A percentile compares a stretch with the other conserved stretches of the same genome.
Evolutionary conservation across 202 grass and related monocot genomes (phyloP).

Genomic region (Setaria viridis): DNA sequence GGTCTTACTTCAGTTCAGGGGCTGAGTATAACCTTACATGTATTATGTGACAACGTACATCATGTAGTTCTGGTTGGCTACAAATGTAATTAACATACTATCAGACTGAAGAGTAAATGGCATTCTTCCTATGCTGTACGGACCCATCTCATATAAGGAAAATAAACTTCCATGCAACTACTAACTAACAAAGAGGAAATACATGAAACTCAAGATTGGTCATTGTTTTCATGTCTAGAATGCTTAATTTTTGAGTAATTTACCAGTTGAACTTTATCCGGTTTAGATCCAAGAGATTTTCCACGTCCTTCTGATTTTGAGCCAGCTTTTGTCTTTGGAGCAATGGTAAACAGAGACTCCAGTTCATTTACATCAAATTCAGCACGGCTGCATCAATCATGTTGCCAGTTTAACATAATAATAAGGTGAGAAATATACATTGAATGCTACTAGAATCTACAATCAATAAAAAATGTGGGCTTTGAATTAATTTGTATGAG

Average conservation of each 20-base stretch:
- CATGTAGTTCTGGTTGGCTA: conserved; percentile 13
- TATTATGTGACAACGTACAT: neutral
- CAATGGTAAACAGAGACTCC: conserved; percentile 78
- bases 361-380: conserved; percentile 93
- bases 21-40: conserved; percentile 18
- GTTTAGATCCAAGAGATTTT: conserved; percentile 81
- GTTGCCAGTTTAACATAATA: conserved; percentile 48
- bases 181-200: conserved; percentile 6
- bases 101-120: neutral
- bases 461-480: conserved; percentile 9
- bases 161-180: conserved; percentile 20
- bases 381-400: conserved; percentile 61
- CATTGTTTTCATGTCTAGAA: neutral
- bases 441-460: conserved; percentile 15
- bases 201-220: conserved; percentile 27
- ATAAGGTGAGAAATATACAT: conserved; percentile 19
- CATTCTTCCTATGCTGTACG: neutral
- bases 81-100: conserved; percentile 17
- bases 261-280: conserved; percentile 97
- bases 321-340: conserved; percentile 69
- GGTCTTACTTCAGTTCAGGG: conserved; percentile 9
- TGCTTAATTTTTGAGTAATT: conserved; percentile 24
- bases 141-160: neutral
- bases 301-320: conserved; percentile 64
- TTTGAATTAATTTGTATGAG: neutral